Percentiles rank a stretch among this genome's conserved stretches.
phyloP scores from a whole-genome alignment of 805 yeast species.

The Lipomyces anomalus region DNA sequence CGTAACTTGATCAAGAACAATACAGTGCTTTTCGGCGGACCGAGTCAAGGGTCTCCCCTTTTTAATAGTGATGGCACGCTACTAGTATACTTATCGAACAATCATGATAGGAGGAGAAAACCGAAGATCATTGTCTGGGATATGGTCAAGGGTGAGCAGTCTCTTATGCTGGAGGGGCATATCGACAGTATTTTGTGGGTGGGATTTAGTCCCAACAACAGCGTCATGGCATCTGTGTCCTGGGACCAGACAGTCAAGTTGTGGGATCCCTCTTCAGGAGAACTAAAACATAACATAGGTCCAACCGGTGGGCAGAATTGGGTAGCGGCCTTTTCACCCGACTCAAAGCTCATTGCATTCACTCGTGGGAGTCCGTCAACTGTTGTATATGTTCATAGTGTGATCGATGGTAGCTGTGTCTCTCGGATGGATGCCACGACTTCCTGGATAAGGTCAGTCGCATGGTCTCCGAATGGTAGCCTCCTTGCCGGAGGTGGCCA shows the following conservation, averaged over 20 bases:
- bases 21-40: neutral
- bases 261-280: neutral
- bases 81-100: neutral
- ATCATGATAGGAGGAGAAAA: neutral
- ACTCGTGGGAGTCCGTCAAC: neutral
- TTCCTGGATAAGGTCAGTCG: neutral
- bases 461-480: neutral
- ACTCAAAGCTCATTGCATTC: neutral
- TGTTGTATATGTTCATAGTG: neutral
- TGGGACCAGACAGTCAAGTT: neutral
- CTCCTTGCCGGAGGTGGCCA: neutral
- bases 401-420: neutral
- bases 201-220: neutral
- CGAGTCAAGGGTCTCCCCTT: neutral
- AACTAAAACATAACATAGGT: neutral
- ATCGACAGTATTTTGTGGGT: neutral
- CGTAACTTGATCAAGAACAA: too few species aligned
- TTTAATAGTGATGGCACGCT: neutral
- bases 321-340: neutral
- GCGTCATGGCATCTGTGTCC: neutral
- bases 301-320: neutral
- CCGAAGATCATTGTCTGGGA: neutral
- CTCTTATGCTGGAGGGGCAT: neutral
- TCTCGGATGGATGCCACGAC: neutral
- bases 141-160: neutral